phyloP scores from a whole-genome alignment of 1,284 basidiomycete genomes.

The Irpex lacteus region DNA sequence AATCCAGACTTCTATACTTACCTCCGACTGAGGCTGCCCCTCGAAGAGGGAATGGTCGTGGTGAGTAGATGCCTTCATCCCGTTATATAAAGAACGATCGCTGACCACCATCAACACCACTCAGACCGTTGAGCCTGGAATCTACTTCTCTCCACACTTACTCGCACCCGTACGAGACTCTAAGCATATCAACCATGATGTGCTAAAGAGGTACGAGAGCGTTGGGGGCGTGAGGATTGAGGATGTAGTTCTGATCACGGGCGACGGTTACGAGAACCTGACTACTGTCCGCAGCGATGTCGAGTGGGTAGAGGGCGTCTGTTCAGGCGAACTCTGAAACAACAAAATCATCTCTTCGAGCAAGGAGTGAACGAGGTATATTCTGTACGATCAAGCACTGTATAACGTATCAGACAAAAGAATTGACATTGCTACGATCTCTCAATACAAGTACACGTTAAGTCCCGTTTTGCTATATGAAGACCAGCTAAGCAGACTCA shows the following conservation, averaged over 20 bases:
- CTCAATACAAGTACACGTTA: not conserved
- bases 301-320: conserved; percentile 76
- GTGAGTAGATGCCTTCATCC: conserved; percentile 40
- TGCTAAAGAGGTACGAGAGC: conserved; percentile 68
- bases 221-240: conserved; percentile 91
- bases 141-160: conserved; percentile 82
- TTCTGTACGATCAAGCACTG: not conserved
- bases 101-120: not conserved
- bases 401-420: not conserved
- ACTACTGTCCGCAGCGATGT: conserved; percentile 79
- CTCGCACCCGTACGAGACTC: conserved; percentile 68
- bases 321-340: conserved; percentile 53
- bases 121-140: conserved; percentile 85
- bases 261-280: conserved; percentile 69
- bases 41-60: conserved; percentile 81
- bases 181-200: conserved; percentile 66
- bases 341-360: not conserved
- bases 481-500: not conserved
- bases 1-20: conserved; percentile 73
- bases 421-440: not conserved
- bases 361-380: not conserved
- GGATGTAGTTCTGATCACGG: conserved; percentile 78
- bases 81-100: conserved; percentile 1
- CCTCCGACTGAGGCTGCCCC: conserved; percentile 69
- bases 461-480: not conserved